These are phyloP conservation scores for Harringtonia lauricola DNA, from an alignment of 2,329 filamentous ascomycete species.

Conservation along the genomic window DNA sequence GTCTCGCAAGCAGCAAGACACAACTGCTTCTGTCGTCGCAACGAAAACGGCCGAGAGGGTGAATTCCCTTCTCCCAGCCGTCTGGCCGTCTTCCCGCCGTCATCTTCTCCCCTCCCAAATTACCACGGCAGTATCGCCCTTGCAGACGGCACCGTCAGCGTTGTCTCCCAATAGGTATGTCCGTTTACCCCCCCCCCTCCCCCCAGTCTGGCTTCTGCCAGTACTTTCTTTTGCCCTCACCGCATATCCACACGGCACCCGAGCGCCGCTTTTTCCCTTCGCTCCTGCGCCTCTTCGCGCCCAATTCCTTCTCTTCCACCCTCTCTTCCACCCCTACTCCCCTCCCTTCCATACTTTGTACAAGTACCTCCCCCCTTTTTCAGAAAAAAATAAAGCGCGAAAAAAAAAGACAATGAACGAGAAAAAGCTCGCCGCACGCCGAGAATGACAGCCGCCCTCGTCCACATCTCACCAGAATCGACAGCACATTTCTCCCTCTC, in stretches of 20 bases:
- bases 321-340: background rate
- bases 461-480: too few species aligned
- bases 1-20: background rate
- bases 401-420: too few species aligned
- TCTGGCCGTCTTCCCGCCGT: background rate
- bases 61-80: background rate
- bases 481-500: too few species aligned
- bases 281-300: slow-evolving; percentile 1
- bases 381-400: too few species aligned
- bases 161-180: too few species aligned
- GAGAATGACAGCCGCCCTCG: too few species aligned
- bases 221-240: background rate
- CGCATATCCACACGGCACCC: background rate
- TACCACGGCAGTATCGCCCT: background rate
- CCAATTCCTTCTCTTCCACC: slow-evolving; percentile 1
- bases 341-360: background rate
- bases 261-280: background rate
- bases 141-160: too few species aligned
- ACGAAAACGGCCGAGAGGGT: background rate
- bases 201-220: background rate
- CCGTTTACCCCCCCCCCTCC: background rate
- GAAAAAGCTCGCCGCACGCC: too few species aligned
- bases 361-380: background rate
- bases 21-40: background rate
- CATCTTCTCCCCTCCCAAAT: background rate